A percentile compares a stretch with the other conserved stretches of the same genome.
These are phyloP conservation scores for Solanum appendiculatum DNA, from an alignment of 257 asterid species.

Conservation along the genomic window DNA sequence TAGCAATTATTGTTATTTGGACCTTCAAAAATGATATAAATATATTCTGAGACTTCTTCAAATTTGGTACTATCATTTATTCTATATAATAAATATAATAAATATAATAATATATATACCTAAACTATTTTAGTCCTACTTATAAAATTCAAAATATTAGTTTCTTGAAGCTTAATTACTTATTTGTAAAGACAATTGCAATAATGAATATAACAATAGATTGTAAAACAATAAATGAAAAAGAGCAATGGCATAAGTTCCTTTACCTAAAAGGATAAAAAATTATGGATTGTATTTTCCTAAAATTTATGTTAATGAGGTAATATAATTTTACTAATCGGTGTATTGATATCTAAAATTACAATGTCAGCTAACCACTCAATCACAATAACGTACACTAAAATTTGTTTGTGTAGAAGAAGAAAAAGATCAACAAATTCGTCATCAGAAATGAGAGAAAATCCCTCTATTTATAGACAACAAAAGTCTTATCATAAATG, in stretches of 20 bases:
- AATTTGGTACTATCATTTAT: neutral
- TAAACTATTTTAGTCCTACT: neutral
- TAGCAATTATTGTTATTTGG: neutral
- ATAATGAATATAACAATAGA: neutral
- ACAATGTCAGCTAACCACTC: fast-evolving
- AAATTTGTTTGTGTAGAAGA: too few relatives aligned
- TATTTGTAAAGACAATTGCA: neutral
- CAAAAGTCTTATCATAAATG: too few relatives aligned
- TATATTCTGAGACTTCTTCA: neutral
- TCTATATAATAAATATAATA: too few relatives aligned
- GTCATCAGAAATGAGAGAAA: too few relatives aligned
- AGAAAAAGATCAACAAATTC: too few relatives aligned
- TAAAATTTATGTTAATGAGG: neutral
- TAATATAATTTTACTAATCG: too few relatives aligned
- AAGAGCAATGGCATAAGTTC: neutral
- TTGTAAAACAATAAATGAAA: neutral
- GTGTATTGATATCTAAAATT: too few relatives aligned
- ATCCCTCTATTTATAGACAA: too few relatives aligned
- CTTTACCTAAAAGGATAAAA: neutral
- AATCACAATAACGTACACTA: too few relatives aligned
- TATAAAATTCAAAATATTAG: neutral
- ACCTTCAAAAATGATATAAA: neutral
- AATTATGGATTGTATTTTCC: neutral
- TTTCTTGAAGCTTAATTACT: neutral
- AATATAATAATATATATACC: too few relatives aligned